Evolutionary conservation across 176 grass and related monocot species (phyloP), one percentile per base, ranked within the genome.

Genomic region (Oropetium thomaeum): DNA sequence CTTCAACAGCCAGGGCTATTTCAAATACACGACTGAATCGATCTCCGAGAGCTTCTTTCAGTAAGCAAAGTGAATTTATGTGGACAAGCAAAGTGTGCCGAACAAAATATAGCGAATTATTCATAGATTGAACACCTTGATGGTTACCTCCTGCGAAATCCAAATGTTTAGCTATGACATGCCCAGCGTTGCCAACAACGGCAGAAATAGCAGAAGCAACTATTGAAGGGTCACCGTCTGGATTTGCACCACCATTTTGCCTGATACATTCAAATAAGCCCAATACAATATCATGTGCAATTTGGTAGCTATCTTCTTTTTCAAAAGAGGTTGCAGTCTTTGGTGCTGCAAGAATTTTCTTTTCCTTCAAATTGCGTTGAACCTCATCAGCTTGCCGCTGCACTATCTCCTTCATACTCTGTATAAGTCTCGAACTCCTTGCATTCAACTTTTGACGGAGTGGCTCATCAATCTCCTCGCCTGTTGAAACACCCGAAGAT

Each of bases 31-130:
- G 78, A 61, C 79, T 88, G 34, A 95, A 77, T 45, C 87, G 87
- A 28, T 96, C 96, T n/a, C 96, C 96, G 77, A 99, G 85, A 73
- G 89, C 86, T 70, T 99, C 96, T 81, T 95, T 99, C 49, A 99
- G 82, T 77, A 99, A 85, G 65, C 89, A 96, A 65, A 99, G 89
- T 64, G 92, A 89, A 74, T 37, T 59, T 74, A 99, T 92, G 77
- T 99, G 96, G 67, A 99, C 77, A 34, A 53, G 84, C 77, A 99
- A 87, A 74, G 87, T 84, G 73, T 92, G 84, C 7, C 85, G 79
- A 31, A 88, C 87, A 84, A 78, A 89, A 66, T 71, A 92, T 62
- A 89, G 74, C 54, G 94, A 83, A 78, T 72, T 90, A 62, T 53
- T 31, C 19, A 85, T 35, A 63, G 87, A 87, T 75, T 83, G 33